Conservation (phyloP, 2,329 filamentous ascomycete species). For the Neopestalotiopsis sp. region DNA sequence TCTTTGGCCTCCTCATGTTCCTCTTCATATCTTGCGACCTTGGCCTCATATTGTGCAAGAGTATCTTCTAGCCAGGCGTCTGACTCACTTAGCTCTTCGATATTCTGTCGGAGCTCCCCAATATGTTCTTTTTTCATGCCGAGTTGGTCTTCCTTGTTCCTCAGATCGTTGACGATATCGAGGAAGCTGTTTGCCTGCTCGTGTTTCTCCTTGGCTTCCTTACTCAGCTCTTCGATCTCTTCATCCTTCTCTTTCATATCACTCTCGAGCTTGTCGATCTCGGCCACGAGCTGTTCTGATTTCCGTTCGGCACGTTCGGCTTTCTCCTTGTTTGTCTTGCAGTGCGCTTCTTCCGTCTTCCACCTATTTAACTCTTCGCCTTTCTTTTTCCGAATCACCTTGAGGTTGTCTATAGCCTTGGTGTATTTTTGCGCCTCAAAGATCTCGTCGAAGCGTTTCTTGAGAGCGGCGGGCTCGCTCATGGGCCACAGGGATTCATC, state of each 20-base stretch:
- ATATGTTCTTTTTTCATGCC: constrained; percentile 73
- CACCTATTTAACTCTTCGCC: constrained; percentile 74
- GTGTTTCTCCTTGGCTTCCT: constrained; percentile 68
- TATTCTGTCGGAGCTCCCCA: constrained; percentile 69
- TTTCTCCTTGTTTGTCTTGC: constrained; percentile 84
- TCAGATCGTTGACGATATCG: constrained; percentile 75
- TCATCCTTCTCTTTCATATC: constrained; percentile 62
- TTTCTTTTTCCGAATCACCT: constrained; percentile 81
- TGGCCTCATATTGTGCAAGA: constrained; percentile 78
- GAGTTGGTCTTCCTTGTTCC: constrained; percentile 77
- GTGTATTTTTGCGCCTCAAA: constrained; percentile 98
- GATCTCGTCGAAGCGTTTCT: constrained; percentile 96
- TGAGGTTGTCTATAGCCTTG: constrained; percentile 96
- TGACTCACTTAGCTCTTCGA: constrained; percentile 78
- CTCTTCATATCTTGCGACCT: constrained; percentile 67
- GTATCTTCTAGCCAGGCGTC: constrained; percentile 76
- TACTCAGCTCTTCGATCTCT: constrained; percentile 65
- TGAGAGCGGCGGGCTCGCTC: constrained; percentile 83
- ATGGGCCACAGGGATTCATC: constrained; percentile 98
- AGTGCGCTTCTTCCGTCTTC: constrained; percentile 76
- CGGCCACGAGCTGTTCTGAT: constrained; percentile 66
- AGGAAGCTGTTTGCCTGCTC: constrained; percentile 76
- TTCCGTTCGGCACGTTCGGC: constrained; percentile 74
- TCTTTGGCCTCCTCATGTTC: constrained; percentile 67
- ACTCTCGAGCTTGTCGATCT: constrained; percentile 66